These are phyloP conservation scores for Ammopiptanthus mongolicus DNA, from an alignment of 306 rosid genomes.

Conservation along the genomic window DNA sequence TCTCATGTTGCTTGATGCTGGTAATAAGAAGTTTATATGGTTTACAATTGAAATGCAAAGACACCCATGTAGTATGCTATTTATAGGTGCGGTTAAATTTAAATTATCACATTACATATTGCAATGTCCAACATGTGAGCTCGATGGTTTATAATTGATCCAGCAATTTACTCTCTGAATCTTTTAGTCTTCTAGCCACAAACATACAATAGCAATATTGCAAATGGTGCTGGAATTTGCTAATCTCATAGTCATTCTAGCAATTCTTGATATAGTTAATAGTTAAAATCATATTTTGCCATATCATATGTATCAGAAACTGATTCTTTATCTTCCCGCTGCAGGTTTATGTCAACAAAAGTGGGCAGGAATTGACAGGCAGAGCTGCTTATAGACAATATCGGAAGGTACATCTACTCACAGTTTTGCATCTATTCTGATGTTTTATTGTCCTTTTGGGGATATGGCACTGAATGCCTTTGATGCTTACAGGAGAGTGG, in stretches of 20 bases:
- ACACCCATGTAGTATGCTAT: background rate
- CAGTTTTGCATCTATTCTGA: background rate
- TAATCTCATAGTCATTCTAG: background rate
- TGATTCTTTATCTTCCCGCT: conserved; percentile 19
- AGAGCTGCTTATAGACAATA: conserved; percentile 53
- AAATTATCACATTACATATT: background rate
- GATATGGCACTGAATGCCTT: conserved; percentile 24
- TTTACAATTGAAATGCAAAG: background rate
- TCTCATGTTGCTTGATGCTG: background rate
- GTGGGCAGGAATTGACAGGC: conserved; percentile 73
- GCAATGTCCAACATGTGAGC: background rate
- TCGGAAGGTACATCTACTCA: conserved; percentile 44
- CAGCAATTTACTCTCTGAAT: background rate
- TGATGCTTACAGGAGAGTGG: conserved; percentile 63
- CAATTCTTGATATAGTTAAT: background rate
- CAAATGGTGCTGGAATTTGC: background rate
- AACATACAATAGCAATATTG: background rate
- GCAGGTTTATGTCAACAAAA: conserved; percentile 74
- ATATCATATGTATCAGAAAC: conserved; percentile 2
- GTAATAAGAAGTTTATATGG: background rate
- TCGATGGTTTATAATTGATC: background rate
- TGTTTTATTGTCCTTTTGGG: background rate
- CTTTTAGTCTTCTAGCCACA: background rate
- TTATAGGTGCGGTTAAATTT: background rate
- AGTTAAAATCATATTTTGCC: background rate